Evolutionary conservation across 2,329 filamentous ascomycete species (phyloP).

Genomic region (Penicillium sp.): DNA sequence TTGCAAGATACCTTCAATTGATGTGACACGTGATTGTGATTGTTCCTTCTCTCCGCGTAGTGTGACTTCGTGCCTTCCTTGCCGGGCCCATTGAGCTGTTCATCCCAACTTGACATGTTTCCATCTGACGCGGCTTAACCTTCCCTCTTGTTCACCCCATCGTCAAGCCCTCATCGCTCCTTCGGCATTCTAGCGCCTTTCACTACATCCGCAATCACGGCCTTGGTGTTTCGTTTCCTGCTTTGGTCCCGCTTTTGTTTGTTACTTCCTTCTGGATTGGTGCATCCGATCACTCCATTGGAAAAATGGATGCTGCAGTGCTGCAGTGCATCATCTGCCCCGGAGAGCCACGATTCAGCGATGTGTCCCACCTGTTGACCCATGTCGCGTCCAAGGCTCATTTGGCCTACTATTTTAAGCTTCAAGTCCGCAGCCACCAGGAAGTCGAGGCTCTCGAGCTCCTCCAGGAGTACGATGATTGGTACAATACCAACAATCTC

Average conservation of each 20-base stretch:
- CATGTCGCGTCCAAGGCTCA: conserved; percentile 94
- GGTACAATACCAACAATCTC: conserved; percentile 72
- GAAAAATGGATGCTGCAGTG: conserved; percentile 54
- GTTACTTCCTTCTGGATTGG: conserved; percentile 24
- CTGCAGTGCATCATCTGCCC: conserved; percentile 82
- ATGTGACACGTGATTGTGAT: not conserved
- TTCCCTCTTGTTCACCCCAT: not conserved
- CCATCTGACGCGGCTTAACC: no score
- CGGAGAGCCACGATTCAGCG: conserved; percentile 76
- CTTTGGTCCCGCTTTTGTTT: conserved; percentile 21
- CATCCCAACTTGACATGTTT: no score
- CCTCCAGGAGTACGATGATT: conserved; percentile 68
- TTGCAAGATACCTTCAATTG: no score
- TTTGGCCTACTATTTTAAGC: conserved; percentile 76
- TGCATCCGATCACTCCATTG: conserved; percentile 12
- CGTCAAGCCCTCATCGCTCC: conserved; percentile 17
- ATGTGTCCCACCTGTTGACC: conserved; percentile 86
- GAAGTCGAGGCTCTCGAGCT: conserved; percentile 63
- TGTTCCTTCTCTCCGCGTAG: not conserved
- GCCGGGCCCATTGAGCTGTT: not conserved
- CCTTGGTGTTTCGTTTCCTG: conserved; percentile 8
- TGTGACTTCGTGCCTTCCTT: not conserved
- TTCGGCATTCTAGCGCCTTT: conserved; percentile 17
- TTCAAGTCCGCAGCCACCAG: conserved; percentile 67
- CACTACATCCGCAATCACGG: not conserved